phyloP scores from a whole-genome alignment of 129 eudicot species.

The Logfia minima region DNA sequence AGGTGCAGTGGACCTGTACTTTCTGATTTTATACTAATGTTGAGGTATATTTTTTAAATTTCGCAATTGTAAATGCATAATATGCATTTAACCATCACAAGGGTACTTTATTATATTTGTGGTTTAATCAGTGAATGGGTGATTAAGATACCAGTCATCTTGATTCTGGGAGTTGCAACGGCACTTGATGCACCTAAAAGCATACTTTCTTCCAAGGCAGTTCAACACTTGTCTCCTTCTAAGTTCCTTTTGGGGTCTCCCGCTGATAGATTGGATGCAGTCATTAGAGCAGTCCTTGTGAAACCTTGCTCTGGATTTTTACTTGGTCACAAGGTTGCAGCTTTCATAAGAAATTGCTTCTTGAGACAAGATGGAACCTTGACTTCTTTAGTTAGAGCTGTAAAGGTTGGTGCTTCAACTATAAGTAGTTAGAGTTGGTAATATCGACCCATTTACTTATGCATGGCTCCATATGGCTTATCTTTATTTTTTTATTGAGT shows the following conservation, averaged over 20 bases:
- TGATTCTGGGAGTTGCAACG: slow-evolving; percentile 83
- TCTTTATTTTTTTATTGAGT: neutral
- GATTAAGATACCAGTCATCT: slow-evolving; percentile 71
- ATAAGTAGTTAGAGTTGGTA: slow-evolving; percentile 8
- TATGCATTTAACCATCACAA: slow-evolving; percentile 1
- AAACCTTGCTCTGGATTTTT: slow-evolving; percentile 60
- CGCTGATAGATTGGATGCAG: slow-evolving; percentile 75
- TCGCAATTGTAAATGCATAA: neutral
- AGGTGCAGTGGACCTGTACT: slow-evolving; percentile 80
- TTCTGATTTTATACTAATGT: slow-evolving; percentile 79
- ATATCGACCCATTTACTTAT: neutral
- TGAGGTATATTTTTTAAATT: slow-evolving; percentile 49
- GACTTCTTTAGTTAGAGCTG: slow-evolving; percentile 65
- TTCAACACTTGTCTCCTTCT: slow-evolving; percentile 46
- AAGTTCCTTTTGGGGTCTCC: slow-evolving; percentile 75
- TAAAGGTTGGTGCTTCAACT: slow-evolving; percentile 54
- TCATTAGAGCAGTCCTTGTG: slow-evolving; percentile 65
- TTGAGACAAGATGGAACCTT: slow-evolving; percentile 88
- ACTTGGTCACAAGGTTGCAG: slow-evolving; percentile 70
- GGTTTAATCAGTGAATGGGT: slow-evolving; percentile 80
- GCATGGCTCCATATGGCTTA: neutral
- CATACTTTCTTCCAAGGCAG: slow-evolving; percentile 57
- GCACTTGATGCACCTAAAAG: slow-evolving; percentile 61
- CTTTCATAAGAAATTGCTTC: slow-evolving; percentile 76
- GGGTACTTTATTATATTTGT: slow-evolving; percentile 4